Conservation (phyloP, 2,329 filamentous ascomycete genomes). For the Exophiala sideris region DNA sequence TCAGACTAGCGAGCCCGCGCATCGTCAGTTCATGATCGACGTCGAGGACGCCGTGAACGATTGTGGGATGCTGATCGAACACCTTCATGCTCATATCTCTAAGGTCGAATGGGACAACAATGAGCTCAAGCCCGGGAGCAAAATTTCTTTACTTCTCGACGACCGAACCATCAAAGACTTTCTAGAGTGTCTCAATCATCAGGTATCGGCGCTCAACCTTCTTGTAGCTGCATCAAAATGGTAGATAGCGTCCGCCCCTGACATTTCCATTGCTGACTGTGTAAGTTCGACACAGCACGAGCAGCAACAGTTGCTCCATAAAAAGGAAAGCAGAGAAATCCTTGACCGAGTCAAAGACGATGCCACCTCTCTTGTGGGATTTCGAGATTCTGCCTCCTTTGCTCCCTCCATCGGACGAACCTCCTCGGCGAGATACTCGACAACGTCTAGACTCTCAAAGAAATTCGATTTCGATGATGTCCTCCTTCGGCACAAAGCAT, state of each 20-base stretch:
- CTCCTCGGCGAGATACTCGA: slow-evolving; percentile 2
- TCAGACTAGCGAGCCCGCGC: slow-evolving; percentile 10
- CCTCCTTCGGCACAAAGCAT: slow-evolving; percentile 21
- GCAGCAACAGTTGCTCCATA: slow-evolving; percentile 20
- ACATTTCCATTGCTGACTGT: neutral
- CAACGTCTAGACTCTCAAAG: slow-evolving; percentile 14
- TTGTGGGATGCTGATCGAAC: slow-evolving; percentile 21
- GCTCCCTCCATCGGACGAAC: neutral
- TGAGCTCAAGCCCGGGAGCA: slow-evolving; percentile 16
- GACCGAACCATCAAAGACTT: slow-evolving; percentile 20
- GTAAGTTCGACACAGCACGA: slow-evolving; percentile 19
- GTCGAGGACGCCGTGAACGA: slow-evolving; percentile 21
- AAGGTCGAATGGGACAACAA: slow-evolving; percentile 14
- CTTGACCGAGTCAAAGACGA: slow-evolving; percentile 24
- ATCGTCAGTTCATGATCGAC: slow-evolving; percentile 24
- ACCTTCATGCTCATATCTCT: slow-evolving; percentile 23
- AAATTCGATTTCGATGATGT: slow-evolving; percentile 24
- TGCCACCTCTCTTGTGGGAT: slow-evolving; percentile 25
- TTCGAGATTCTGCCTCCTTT: slow-evolving; percentile 22
- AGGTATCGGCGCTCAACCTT: slow-evolving; percentile 26
- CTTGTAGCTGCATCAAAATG: slow-evolving; percentile 25
- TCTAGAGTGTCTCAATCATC: slow-evolving; percentile 16
- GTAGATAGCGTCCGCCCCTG: slow-evolving; percentile 5
- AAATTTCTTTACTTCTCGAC: slow-evolving; percentile 17
- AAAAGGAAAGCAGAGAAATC: slow-evolving; percentile 15